Base-by-base conservation (phyloP, 2,329 filamentous ascomycete species). In the Nectriaceae sp. region DNA sequence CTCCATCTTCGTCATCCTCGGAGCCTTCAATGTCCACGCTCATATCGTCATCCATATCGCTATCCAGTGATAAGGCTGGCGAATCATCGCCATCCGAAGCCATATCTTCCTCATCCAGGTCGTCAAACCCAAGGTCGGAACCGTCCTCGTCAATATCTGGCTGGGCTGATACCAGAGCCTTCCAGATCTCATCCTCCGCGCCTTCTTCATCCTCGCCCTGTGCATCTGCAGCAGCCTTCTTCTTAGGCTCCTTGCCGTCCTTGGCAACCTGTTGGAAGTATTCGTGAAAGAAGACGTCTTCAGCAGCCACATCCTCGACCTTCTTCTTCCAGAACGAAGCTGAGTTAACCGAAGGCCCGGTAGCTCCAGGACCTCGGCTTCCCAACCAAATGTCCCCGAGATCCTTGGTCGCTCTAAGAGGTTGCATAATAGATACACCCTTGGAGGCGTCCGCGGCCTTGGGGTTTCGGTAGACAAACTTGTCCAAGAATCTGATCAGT, bases 201-300 rank as follows among this genome's bases (percentile, higher is more conserved):
- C 78, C 81, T 47, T 85, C 84, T 42, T 79, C 76, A 20, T 77
- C 78, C 3, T 74, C 75, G 22, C 64, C 67, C 42, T 75, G 75
- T 62, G 78, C 80, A 56, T 49, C 50, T 2, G 51, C 36, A 21
- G 77, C 75, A 42, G 74, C 71, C 67, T 82, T 79, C 71, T 80
- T 81, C 60, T 78, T 78, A 11, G 75, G 35, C 43, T 65, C 72
- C 65, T 87, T 81, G 47, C 68, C 67, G 42, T 78, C 73, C 69
- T 85, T 90, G 54, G 84, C 84, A 46, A 89, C 72, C 53, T 86
- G 82, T 51, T 83, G 86, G 72, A 99, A 99, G 81, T 99, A 99
- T 57, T 90, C 86, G 70, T 99, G 94, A 82, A 99, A 99, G 82
- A 99, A 99, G 33, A 91, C 89, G 66, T 99, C 94, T 57, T 99